Base-by-base conservation (phyloP, 1,284 basidiomycete genomes). In the Marasmius fiardii region DNA sequence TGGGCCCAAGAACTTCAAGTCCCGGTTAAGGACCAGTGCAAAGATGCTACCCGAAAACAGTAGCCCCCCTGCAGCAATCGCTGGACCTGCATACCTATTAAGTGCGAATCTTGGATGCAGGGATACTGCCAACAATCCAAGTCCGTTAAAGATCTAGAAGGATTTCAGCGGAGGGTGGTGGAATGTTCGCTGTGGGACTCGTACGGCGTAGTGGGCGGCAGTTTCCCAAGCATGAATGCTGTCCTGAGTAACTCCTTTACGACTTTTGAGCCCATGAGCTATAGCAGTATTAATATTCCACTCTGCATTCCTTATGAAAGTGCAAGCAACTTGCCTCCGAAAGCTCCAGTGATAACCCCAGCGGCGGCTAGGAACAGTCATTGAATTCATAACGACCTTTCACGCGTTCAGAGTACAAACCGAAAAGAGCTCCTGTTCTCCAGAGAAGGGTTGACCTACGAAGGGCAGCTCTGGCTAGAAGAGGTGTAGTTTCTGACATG, bases 11-110 rank as follows among this genome's bases (percentile, higher is more conserved):
- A 82, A 76, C 64, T 72, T 83, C 60, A 83, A 72, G 48, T 86
- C 83, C 11, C 75, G 71, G 56, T 77, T 76, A 43, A 90, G 67
- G 18, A 90, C 80, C 41, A 92, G 72, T 0, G 74, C 74, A 64
- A 87, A 80, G 63, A 93, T 90, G 56, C 81, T 85, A 1, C 85
- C 83, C 16, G 88, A 90, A 69, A 94, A 93, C 4, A 90, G 53
- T 1, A 80, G 56, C 0, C 81, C 77, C 1, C 92, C 91, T 2
- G 69, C 68, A 12, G 80, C 75, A 55, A 92, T 84, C 2, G 88
- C 82, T 2, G 85, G 85, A 2, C 84, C 85, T n/a, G 90, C 87
- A 63, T 87, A 84, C 41, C 77, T 74, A 65, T 90, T 85, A 2
- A 65, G 58, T 0, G 83, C 75, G 64, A 90, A 88, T 28, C 80